Evolutionary conservation across 2,329 filamentous ascomycete genomes (phyloP).

Genomic region (Xylariales sp.): DNA sequence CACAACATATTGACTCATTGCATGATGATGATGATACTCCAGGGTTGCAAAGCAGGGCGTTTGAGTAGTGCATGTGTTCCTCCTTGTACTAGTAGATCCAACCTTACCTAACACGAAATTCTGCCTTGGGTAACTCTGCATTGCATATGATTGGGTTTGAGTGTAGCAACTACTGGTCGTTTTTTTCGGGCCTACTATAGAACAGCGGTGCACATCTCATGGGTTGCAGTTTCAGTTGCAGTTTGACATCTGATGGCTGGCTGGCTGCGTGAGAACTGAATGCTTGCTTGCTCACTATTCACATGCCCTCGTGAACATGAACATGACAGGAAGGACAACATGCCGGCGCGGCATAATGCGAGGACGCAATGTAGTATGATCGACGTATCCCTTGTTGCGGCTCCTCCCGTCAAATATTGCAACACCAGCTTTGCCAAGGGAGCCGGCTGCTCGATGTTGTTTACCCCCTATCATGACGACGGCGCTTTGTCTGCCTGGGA

Average conservation of each 20-base stretch:
- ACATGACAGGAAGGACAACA: neutral
- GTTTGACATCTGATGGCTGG: neutral
- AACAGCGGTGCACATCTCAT: too few relatives aligned
- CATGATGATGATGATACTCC: constrained; percentile 1
- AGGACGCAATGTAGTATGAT: too few relatives aligned
- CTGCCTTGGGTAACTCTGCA: constrained; percentile 23
- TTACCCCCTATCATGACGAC: neutral
- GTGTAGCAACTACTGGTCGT: constrained; percentile 1
- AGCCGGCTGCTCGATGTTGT: too few relatives aligned
- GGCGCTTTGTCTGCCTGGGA: neutral
- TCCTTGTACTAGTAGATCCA: neutral
- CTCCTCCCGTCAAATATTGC: neutral
- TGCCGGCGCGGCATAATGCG: neutral
- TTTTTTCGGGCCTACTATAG: neutral
- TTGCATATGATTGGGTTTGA: neutral
- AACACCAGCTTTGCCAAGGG: neutral
- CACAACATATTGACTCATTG: neutral
- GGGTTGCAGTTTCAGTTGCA: neutral
- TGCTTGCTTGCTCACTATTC: neutral
- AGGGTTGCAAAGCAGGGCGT: neutral
- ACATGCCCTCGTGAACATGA: neutral
- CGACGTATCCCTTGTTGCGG: neutral
- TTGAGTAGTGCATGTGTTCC: constrained; percentile 6
- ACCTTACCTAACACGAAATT: neutral
- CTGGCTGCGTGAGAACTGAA: neutral